phyloP scores from a whole-genome alignment of 495 filamentous ascomycete genomes.

The Neurospora intermedia region DNA sequence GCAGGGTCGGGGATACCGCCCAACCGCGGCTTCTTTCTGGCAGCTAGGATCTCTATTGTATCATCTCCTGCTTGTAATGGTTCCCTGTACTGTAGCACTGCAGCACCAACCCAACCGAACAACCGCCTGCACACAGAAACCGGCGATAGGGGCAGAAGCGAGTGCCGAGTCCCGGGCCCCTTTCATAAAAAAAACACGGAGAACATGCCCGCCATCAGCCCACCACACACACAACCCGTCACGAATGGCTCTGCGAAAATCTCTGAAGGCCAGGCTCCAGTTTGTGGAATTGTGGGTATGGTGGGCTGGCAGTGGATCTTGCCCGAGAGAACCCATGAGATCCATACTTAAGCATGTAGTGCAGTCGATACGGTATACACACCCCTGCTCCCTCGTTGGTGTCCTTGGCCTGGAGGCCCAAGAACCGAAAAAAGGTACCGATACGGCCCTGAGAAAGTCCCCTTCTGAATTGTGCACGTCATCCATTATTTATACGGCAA shows the following conservation, averaged over 20 bases:
- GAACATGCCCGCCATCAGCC: background rate
- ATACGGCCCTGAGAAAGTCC: background rate
- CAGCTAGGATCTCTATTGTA: background rate
- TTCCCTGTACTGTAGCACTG: background rate
- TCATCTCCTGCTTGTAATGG: background rate
- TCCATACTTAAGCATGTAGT: background rate
- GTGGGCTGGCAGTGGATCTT: background rate
- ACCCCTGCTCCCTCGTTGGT: background rate
- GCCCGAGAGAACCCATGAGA: background rate
- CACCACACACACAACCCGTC: background rate
- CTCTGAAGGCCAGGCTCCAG: background rate
- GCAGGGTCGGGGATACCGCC: background rate
- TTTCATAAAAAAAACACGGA: background rate
- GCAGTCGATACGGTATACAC: background rate
- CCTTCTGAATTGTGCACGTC: background rate
- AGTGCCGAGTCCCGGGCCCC: constrained; percentile 4
- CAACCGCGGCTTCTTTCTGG: background rate
- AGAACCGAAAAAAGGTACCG: background rate
- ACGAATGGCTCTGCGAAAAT: background rate
- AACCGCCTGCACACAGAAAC: background rate
- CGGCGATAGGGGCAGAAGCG: background rate
- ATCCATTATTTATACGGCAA: background rate
- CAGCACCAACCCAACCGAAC: background rate
- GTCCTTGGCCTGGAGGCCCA: background rate
- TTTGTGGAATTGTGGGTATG: background rate